Evolutionary conservation across 371 early-diverging fungal species (phyloP).

Genomic region (Mortierella sp.): DNA sequence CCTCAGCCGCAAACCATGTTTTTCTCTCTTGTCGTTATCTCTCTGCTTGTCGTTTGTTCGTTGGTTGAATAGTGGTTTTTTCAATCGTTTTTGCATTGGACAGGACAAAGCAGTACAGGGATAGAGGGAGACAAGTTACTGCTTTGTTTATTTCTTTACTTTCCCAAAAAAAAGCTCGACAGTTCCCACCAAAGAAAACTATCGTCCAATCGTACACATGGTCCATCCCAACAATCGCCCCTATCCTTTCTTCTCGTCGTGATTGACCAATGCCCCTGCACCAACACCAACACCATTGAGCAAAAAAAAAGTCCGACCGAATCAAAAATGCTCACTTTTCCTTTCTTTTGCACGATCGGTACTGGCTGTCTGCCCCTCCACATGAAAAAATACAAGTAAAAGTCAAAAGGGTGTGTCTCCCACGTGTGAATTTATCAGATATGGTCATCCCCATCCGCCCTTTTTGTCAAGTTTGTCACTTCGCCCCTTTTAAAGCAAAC

Average conservation of each 20-base stretch:
- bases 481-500: neutral
- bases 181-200: neutral
- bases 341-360: neutral
- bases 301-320: constrained; percentile 6
- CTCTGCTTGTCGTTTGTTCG: neutral
- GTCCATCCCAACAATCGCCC: neutral
- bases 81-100: neutral
- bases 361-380: neutral
- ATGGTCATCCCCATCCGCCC: neutral
- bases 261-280: neutral
- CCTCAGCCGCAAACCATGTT: neutral
- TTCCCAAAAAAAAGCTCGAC: neutral
- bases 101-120: neutral
- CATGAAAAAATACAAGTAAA: neutral
- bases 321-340: neutral
- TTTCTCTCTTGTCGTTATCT: neutral
- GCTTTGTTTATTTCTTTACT: neutral
- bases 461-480: neutral
- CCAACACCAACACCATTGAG: neutral
- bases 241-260: neutral
- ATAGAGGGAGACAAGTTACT: neutral
- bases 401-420: neutral
- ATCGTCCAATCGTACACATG: neutral
- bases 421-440: constrained; percentile 9
- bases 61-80: no score